Evolutionary conservation across 441 rosid species (phyloP).

Genomic region (Melastoma candidum): DNA sequence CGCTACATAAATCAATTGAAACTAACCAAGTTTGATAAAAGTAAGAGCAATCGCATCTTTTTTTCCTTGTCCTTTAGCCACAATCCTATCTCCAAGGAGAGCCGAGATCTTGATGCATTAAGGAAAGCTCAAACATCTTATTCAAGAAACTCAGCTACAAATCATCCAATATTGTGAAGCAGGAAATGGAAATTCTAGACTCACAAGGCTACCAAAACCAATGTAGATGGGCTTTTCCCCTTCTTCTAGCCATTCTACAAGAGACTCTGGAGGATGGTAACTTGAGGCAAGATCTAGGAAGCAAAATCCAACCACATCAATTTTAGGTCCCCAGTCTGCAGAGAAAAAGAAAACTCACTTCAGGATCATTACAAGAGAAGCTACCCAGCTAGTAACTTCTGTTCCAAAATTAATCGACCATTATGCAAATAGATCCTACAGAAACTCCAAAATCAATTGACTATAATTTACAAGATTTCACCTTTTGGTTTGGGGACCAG

Average conservation of each 20-base stretch:
- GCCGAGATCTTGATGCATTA: too few relatives aligned
- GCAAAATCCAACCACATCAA: constrained; percentile 46
- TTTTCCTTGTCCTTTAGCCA: too few relatives aligned
- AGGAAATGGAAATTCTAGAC: constrained; percentile 17
- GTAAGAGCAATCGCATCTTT: too few relatives aligned
- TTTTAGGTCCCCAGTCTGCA: constrained; percentile 47
- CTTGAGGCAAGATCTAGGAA: constrained; percentile 48
- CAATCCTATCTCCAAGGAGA: too few relatives aligned
- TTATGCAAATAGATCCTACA: too few relatives aligned
- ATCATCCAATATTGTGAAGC: background rate
- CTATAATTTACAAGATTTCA: constrained; percentile 2
- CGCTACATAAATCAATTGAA: too few relatives aligned
- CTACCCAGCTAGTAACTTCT: too few relatives aligned
- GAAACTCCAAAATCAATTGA: too few relatives aligned
- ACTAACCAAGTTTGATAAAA: too few relatives aligned
- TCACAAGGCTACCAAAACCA: constrained; percentile 55
- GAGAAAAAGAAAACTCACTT: background rate
- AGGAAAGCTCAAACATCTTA: too few relatives aligned
- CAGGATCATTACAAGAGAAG: too few relatives aligned
- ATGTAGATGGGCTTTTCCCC: constrained; percentile 42
- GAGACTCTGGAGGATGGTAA: constrained; percentile 39
- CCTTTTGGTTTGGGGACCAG: constrained; percentile 44
- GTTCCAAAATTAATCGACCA: too few relatives aligned
- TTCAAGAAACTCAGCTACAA: background rate
- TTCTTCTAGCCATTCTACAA: constrained; percentile 30